Evolutionary conservation across 2,329 filamentous ascomycete genomes (phyloP).

Genomic region (Phialocephala sp.): DNA sequence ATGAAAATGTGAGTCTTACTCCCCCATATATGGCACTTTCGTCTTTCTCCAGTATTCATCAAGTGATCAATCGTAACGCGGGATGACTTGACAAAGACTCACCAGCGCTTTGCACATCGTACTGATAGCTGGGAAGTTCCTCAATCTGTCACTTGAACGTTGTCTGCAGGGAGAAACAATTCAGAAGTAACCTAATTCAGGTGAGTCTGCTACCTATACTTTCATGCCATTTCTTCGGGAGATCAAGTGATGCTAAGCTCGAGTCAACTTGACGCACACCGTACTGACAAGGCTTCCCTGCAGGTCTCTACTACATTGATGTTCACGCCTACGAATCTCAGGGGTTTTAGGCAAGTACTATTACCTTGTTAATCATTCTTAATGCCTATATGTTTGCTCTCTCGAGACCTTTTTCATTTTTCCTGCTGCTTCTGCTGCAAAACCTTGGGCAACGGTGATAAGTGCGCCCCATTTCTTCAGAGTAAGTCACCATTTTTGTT

Average conservation of each 20-base stretch:
- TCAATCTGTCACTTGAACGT: background rate
- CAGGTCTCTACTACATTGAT: background rate
- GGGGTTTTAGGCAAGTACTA: background rate
- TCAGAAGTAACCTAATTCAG: background rate
- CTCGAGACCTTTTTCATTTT: background rate
- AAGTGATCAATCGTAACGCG: too few species aligned
- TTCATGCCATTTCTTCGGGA: background rate
- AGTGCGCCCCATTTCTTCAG: background rate
- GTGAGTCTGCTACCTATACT: background rate
- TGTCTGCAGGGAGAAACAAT: too few species aligned
- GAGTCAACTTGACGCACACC: background rate
- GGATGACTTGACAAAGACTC: too few species aligned
- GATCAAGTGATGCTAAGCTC: background rate
- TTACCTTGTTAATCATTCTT: background rate
- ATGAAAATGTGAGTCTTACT: too few species aligned
- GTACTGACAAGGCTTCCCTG: background rate
- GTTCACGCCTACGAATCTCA: background rate
- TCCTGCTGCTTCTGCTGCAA: background rate
- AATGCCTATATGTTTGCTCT: background rate
- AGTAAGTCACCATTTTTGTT: background rate
- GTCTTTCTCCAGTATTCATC: too few species aligned
- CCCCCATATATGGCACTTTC: too few species aligned
- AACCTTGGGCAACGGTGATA: constrained; percentile 4
- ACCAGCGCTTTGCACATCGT: too few species aligned
- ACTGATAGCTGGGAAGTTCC: too few species aligned